Evolutionary conservation across 805 yeast species (phyloP).

Genomic region (Hanseniaspora singularis): DNA sequence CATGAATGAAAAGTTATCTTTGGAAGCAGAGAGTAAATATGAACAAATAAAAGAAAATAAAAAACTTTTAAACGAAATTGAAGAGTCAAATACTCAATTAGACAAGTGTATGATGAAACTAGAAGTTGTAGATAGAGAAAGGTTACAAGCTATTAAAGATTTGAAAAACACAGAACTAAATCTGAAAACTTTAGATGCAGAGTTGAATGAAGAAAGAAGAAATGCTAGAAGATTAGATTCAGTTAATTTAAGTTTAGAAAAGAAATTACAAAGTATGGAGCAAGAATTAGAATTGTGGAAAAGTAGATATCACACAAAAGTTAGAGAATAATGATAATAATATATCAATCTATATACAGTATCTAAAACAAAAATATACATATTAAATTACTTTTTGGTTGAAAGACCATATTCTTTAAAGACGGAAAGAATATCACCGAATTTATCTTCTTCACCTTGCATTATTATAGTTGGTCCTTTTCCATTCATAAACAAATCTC

Average conservation of each 20-base stretch:
- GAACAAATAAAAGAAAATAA: conserved; percentile 42
- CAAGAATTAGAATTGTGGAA: conserved; percentile 50
- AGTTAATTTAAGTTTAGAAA: conserved; percentile 45
- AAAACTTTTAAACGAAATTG: conserved; percentile 40
- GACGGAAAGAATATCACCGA: conserved; percentile 69
- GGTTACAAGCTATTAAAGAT: conserved; percentile 42
- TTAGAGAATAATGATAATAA: conserved; percentile 20
- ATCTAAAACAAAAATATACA: conserved; percentile 8
- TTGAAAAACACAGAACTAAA: conserved; percentile 36
- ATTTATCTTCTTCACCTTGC: conserved; percentile 75
- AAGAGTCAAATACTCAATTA: conserved; percentile 41
- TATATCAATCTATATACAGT: too few species aligned
- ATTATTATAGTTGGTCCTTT: conserved; percentile 73
- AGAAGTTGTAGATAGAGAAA: conserved; percentile 47
- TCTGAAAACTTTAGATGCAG: conserved; percentile 34
- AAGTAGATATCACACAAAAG: conserved; percentile 24
- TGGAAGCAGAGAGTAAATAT: conserved; percentile 37
- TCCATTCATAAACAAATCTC: conserved; percentile 56
- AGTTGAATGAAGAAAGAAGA: conserved; percentile 36
- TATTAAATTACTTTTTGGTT: neutral
- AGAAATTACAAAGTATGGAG: conserved; percentile 40
- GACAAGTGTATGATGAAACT: conserved; percentile 41
- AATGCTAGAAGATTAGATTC: conserved; percentile 40
- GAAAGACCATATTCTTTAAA: conserved; percentile 49
- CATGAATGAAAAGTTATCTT: conserved; percentile 40